Base-by-base conservation (phyloP, 257 asterid species). In the Nemophila menziesii region DNA sequence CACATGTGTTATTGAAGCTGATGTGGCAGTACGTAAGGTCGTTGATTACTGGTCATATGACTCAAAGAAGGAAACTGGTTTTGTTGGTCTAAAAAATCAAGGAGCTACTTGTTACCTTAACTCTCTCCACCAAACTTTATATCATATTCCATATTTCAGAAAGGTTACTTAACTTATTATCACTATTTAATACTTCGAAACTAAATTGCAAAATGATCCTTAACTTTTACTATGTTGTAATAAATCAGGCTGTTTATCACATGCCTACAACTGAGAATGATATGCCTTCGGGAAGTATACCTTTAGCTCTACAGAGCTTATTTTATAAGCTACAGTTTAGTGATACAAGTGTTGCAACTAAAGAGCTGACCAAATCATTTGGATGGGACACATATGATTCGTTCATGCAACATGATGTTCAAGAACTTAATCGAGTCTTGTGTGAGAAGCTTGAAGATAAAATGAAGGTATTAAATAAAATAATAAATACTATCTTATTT, bases 401-500 rank as follows among this genome's bases (percentile, higher is more conserved):
- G 24, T 81, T 81, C 68, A 69, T 81, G 93, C 93, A 78, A 64
- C 93, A 78, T 66, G 93, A 81, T 27, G 93, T 74, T 53, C 93
- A 81, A 78, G 93, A 82, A 58, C 86, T 81, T 55, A 81, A 81
- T 58, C 67, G 94, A 60, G 92, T 78, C 51, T 82, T 82, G 10
- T 82, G 87, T 49, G 94, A 82, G 69, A 82, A 75, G 63, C 94
- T 78, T 46, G 94, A 82, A 73, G 92, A 82, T 66, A 79, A 82
- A 68, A 82, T 82, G 94, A 82, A 82, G 73, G 94, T 82, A 64
- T 49, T n/a, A n/a, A n/a, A n/a, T n/a, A n/a, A n/a, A n/a, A n/a
- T n/a, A n/a, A n/a, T n/a, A n/a, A n/a, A n/a, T n/a, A n/a, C 15
- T n/a, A 16, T 58, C 18, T 41, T 43, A 8, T 21, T 29, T 29